Evolutionary conservation across 2,329 filamentous ascomycete genomes (phyloP), one percentile per base, ranked within the genome.

Genomic region (Coniochaeta pulveracea): DNA sequence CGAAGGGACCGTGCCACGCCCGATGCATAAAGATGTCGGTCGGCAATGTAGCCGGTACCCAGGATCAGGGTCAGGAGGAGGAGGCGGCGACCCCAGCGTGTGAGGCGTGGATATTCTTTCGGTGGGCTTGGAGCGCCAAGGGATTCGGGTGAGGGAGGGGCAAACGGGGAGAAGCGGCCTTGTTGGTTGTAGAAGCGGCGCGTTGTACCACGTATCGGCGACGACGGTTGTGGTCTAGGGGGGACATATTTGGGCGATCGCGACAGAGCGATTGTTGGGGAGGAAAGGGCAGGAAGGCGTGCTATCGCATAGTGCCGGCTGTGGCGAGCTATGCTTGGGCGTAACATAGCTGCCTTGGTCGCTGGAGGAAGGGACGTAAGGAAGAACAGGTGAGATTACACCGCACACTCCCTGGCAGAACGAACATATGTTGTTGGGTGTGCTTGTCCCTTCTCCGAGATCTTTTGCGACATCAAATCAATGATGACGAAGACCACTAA

Each of bases 71-170:
- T 67, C 27, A 81, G 47, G 40, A 80, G 68, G 33, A 81, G 51
- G 2, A 93, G 54, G 26, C 85, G 75, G 21, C 85, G 81, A n/a
- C 72, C 64, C 80, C 82, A 93, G 70, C 73, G 82, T 34, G 79
- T 70, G 15, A 74, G 69, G 21, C 74, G 73, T 11, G 66, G 69
- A 51, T 84, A 93, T 37, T 78, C 69, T 51, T 80, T 85, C 9
- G 83, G 76, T 7, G 72, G 66, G 14, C 63, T 64, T 1, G 86
- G 80, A 35, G 72, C 76, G 33, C 85, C 85, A 19, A 96, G 69
- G 23, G 83, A 82, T 38, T 70, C 71, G 5, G 88, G 88, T 4
- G 83, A 76, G 1, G 86, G 86, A 5, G 88, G 88, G 0, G 72
- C 68, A 45, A 86, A 71, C 10, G 77, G 72, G 41, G 77, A 64